Percentiles rank a stretch among this genome's conserved stretches.
Conservation (phyloP, 73 alveolate genomes). For the Uronychia binucleata region DNA sequence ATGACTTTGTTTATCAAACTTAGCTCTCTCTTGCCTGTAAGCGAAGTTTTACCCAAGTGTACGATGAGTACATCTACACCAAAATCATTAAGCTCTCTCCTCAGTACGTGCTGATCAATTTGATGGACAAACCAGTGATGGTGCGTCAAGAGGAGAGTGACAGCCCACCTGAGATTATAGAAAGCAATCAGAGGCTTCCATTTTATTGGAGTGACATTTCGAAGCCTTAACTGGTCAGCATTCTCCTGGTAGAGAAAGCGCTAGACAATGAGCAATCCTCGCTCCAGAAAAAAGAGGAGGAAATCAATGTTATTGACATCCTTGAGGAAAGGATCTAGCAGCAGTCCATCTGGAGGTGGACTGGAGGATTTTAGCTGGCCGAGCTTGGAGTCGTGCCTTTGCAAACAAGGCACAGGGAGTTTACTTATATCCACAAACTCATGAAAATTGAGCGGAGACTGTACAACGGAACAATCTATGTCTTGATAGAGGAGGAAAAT, state of each 20-base stretch:
- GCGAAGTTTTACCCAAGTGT: not conserved
- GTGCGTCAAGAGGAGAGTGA: not conserved
- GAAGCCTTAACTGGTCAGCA: not conserved
- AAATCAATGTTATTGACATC: not conserved
- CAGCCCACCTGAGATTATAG: not conserved
- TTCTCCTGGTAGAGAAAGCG: not conserved
- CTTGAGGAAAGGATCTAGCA: not conserved
- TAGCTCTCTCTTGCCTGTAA: conserved; percentile 10
- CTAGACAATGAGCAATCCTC: not conserved
- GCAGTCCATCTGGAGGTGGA: conserved; percentile 33
- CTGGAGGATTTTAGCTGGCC: conserved; percentile 9
- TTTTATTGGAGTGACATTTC: not conserved
- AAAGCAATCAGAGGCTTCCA: not conserved
- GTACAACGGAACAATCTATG: conserved; percentile 13
- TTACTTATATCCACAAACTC: not conserved
- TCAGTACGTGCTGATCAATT: conserved; percentile 41
- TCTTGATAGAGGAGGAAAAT: conserved; percentile 39
- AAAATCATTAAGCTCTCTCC: conserved; percentile 48
- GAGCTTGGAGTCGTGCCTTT: conserved; percentile 26
- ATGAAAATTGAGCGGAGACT: not conserved
- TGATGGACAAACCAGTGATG: conserved; percentile 8
- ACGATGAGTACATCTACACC: conserved; percentile 46
- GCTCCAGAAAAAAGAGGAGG: not conserved
- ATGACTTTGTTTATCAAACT: conserved; percentile 20
- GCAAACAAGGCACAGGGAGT: not conserved